These are phyloP conservation scores for Spizellomyces sp. DNA, from an alignment of 192 early-diverging fungal species.

Conservation along the genomic window DNA sequence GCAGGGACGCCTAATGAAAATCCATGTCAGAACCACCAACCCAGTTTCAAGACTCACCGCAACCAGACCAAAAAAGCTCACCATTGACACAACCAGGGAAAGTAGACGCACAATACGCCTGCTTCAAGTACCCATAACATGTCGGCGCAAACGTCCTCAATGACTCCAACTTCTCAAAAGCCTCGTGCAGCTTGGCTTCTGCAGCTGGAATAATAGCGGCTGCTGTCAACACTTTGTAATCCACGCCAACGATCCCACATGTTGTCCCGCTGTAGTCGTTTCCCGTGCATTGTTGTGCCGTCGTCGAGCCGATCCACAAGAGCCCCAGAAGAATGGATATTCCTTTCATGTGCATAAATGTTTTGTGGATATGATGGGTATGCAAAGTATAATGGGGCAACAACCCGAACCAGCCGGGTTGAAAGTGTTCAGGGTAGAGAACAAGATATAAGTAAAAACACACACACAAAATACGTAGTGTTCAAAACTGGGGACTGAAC, in stretches of 20 bases:
- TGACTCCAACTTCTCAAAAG: background rate
- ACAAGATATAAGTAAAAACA: no score
- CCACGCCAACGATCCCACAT: background rate
- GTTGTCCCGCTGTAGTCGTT: background rate
- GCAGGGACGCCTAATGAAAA: conserved; percentile 13
- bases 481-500: no score
- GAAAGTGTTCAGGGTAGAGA: no score
- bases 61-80: background rate
- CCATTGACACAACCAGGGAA: conserved; percentile 19
- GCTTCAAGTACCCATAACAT: conserved; percentile 22
- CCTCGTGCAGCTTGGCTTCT: conserved; percentile 3
- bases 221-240: background rate
- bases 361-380: no score
- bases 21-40: background rate
- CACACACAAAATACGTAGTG: no score
- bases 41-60: no score
- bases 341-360: no score
- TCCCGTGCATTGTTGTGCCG: conserved; percentile 5
- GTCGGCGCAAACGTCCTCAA: conserved; percentile 17
- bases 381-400: no score
- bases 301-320: background rate
- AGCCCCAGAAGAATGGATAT: no score
- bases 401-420: no score
- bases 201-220: background rate
- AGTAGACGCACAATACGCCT: conserved; percentile 6